Evolutionary conservation across 345 rosid genomes (phyloP), one percentile per base, ranked within the genome.

Genomic region (Citrus sinensis): DNA sequence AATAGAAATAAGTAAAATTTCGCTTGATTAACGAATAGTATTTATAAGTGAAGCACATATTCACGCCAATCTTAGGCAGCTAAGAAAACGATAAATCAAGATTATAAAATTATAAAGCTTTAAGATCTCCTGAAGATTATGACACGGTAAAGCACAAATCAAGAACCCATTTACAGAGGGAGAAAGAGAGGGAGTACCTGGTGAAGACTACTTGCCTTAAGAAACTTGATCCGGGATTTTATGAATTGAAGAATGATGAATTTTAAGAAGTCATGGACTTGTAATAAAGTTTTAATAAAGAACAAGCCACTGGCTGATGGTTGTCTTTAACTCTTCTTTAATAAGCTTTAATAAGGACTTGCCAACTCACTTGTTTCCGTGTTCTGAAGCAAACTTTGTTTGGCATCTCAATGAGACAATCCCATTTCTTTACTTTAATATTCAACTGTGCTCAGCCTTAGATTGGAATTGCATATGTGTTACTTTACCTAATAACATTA

Each of bases 321-420:
- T 49, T 79, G 82, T 82, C 87, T 82, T 81, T 74, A 72, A 73
- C 55, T 29, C 35, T 67, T 69, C 55, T 46, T 58, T 16, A 13
- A n/a, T 17, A 20, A 66, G 74, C 79, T 81, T 35, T 66, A 30
- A 40, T 63, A 80, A 75, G 59, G 80, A 87, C 68, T 78, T 78
- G 76, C 85, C 84, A 87, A 79, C 89, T 82, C 86, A 70, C 74
- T 39, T 40, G 61, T 80, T 80, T 42, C 87, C 81, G 54, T 39
- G 30, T 59, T 73, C 30, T 74, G 49, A 86, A 84, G 89, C 76
- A 80, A 84, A 20, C 86, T 46, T 77, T 30, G 65, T 65, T 73
- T 2, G 66, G 32, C 25, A 69, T 74, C 78, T 66, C 17, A 25
- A 24, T 39, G 22, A 14, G 58, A 17, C 76, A 19, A 8, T 78